A percentile compares a stretch with the other conserved stretches of the same genome.
Conservation (phyloP, 192 early-diverging fungal species). For the Entomortierella chlamydospora region DNA sequence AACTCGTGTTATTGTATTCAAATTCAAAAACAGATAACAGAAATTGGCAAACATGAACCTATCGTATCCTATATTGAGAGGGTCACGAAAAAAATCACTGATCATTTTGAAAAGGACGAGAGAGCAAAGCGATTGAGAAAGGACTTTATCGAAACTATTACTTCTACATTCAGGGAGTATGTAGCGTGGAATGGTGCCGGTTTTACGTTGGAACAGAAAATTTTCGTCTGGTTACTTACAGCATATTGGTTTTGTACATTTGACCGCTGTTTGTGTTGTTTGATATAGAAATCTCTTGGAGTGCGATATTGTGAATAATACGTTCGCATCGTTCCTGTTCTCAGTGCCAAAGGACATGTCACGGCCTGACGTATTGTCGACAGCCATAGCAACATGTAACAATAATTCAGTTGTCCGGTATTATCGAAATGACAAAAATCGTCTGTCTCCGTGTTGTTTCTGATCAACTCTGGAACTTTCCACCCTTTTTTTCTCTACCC, state of each 20-base stretch:
- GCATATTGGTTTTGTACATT: no score
- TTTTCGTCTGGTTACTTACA: no score
- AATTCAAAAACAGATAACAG: constrained; percentile 13
- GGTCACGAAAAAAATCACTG: constrained; percentile 6
- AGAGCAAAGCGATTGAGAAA: constrained; percentile 20
- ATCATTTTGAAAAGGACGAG: constrained; percentile 12
- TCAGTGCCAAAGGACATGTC: constrained; percentile 2
- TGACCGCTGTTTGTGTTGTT: no score
- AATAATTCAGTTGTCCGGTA: not conserved
- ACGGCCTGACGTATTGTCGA: constrained; percentile 4
- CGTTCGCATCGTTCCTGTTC: constrained; percentile 25
- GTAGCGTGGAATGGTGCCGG: not conserved
- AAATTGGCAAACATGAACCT: constrained; percentile 25
- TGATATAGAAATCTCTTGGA: constrained; percentile 49
- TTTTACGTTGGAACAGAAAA: no score
- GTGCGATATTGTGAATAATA: constrained; percentile 25
- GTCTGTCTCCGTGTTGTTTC: no score
- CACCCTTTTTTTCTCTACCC: no score
- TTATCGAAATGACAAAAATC: no score
- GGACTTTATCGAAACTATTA: constrained; percentile 24
- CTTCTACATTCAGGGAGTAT: constrained; percentile 15
- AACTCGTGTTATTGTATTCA: not conserved
- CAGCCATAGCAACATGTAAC: constrained; percentile 36
- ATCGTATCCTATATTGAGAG: constrained; percentile 26
- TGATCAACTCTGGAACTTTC: not conserved